Evolutionary conservation across 306 rosid species (phyloP).

Genomic region (Luffa aegyptiaca): DNA sequence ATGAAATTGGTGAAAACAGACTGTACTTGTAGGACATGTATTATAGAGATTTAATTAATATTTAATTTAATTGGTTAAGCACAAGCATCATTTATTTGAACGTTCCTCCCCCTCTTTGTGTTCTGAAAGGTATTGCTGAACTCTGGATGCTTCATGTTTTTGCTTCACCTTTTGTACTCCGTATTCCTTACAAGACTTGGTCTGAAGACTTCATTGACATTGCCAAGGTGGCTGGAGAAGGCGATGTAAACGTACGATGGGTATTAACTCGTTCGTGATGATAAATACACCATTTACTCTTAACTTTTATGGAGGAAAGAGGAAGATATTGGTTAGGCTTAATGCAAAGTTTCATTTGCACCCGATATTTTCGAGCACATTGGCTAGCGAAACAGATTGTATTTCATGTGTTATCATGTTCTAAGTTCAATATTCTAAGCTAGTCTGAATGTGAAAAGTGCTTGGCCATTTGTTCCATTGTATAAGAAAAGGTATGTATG

Average conservation of each 20-base stretch:
- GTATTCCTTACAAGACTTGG: constrained; percentile 83
- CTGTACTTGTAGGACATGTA: neutral
- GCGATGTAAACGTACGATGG: constrained; percentile 22
- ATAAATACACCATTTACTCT: neutral
- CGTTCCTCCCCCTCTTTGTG: neutral
- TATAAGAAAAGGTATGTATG: neutral
- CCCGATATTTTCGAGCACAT: neutral
- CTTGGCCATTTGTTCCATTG: neutral
- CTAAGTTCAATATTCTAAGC: neutral
- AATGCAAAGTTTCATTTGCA: neutral
- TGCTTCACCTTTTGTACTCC: constrained; percentile 80
- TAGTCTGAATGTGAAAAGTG: neutral
- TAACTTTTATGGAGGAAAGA: neutral
- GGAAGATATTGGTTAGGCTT: neutral
- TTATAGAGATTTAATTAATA: too few relatives aligned
- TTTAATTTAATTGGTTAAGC: neutral
- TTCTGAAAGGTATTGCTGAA: constrained; percentile 60
- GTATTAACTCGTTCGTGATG: neutral
- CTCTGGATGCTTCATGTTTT: constrained; percentile 59
- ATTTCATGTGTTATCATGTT: neutral
- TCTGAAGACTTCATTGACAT: constrained; percentile 61
- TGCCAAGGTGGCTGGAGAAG: constrained; percentile 90
- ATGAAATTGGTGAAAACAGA: neutral
- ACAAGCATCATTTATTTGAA: constrained; percentile 1
- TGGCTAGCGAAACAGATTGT: neutral